These are phyloP conservation scores for Rhodomyrtus tomentosa DNA, from an alignment of 345 rosid species.

Conservation along the genomic window DNA sequence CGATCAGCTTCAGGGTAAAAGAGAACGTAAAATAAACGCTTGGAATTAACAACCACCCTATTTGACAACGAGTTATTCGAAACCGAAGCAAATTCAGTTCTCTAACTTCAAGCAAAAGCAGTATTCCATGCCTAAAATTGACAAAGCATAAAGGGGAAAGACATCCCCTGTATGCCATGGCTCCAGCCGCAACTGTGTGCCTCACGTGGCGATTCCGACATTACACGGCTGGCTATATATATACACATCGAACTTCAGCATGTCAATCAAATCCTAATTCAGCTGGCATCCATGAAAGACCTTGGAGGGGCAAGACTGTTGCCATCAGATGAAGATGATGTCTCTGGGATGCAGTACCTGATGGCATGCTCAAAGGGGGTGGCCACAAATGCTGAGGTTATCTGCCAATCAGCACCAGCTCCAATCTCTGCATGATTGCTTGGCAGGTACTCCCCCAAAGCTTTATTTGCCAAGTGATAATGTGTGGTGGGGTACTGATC, in stretches of 20 bases:
- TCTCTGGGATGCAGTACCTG: conserved; percentile 19
- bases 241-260: neutral
- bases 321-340: conserved; percentile 19
- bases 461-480: neutral
- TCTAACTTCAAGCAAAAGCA: neutral
- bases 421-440: neutral
- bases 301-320: conserved; percentile 26
- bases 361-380: conserved; percentile 3
- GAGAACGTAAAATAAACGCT: neutral
- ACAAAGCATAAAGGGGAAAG: neutral
- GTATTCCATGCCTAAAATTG: neutral
- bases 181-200: neutral
- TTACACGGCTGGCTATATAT: neutral
- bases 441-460: neutral
- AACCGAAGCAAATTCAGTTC: neutral
- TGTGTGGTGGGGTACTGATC: conserved; percentile 23
- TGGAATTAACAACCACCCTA: neutral
- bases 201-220: neutral
- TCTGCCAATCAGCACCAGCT: conserved; percentile 12
- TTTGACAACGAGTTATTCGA: neutral
- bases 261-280: neutral
- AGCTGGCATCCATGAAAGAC: conserved; percentile 13
- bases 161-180: conserved; percentile 77
- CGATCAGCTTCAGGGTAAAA: neutral
- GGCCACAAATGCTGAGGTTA: neutral